Percentiles rank a stretch among this genome's conserved stretches.
These are phyloP conservation scores for Phytomonas francai DNA, from an alignment of 208 protist species.

Conservation along the genomic window DNA sequence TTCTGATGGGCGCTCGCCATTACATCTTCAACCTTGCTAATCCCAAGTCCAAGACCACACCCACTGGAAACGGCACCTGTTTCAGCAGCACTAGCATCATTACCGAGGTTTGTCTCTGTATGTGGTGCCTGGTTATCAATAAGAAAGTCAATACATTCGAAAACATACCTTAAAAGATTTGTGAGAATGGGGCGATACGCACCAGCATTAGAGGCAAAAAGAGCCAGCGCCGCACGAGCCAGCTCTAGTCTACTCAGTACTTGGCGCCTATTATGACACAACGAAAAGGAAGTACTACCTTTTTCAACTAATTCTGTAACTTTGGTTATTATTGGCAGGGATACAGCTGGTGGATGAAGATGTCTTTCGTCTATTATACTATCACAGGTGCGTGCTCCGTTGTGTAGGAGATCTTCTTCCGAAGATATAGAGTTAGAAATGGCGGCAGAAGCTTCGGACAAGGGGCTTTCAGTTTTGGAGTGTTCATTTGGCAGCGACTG, in stretches of 20 bases:
- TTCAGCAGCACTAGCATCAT: not conserved
- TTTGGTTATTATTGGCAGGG: not conserved
- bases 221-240: slow-evolving; percentile 52
- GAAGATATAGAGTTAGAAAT: not conserved
- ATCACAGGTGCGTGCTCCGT: not conserved
- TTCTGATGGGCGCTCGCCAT: slow-evolving; percentile 50
- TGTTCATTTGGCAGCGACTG: not conserved
- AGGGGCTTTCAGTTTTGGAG: not conserved
- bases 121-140: slow-evolving; percentile 23
- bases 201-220: slow-evolving; percentile 75
- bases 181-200: slow-evolving; percentile 56
- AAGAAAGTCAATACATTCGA: slow-evolving; percentile 60
- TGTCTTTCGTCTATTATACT: not conserved
- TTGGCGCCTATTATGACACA: not conserved
- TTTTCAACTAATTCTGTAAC: not conserved
- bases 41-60: not conserved
- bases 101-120: not conserved
- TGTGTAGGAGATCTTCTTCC: not conserved
- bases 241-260: slow-evolving; percentile 43
- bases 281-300: not conserved
- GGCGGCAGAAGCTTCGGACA: not conserved
- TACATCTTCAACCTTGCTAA: slow-evolving; percentile 26
- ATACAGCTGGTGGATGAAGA: not conserved
- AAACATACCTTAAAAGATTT: slow-evolving; percentile 66
- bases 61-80: not conserved